A percentile compares a stretch with the other conserved stretches of the same genome.
Evolutionary conservation across 768 basidiomycete species (phyloP).

Genomic region (Suillus tomentosus): DNA sequence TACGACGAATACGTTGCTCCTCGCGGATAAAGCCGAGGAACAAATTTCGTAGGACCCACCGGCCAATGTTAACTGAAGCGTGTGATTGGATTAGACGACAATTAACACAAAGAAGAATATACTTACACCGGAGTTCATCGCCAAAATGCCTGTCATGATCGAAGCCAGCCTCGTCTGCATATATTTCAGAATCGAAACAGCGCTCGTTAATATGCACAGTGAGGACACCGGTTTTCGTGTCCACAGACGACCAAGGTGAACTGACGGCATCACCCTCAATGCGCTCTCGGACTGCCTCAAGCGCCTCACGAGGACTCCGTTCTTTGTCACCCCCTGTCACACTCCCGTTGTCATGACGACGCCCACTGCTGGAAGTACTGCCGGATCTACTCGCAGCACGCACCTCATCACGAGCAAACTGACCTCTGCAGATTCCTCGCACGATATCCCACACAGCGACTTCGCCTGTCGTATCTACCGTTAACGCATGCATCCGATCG

Average conservation of each 20-base stretch:
- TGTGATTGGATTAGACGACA: conserved; percentile 12
- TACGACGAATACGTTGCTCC: conserved; percentile 50
- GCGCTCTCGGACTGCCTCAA: conserved; percentile 85
- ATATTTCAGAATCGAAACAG: conserved; percentile 94
- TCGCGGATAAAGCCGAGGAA: conserved; percentile 79
- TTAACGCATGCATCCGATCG: conserved; percentile 87
- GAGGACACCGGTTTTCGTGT: conserved; percentile 88
- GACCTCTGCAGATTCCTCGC: conserved; percentile 71
- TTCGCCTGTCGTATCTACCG: conserved; percentile 85
- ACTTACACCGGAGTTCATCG: conserved; percentile 83
- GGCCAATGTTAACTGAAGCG: conserved; percentile 81
- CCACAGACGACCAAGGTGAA: conserved; percentile 81
- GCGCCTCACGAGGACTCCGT: conserved; percentile 74
- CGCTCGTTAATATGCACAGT: conserved; percentile 85
- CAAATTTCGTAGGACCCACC: conserved; percentile 86
- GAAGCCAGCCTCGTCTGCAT: conserved; percentile 88
- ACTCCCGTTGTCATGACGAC: conserved; percentile 34
- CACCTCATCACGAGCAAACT: conserved; percentile 67
- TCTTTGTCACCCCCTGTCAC: conserved; percentile 42
- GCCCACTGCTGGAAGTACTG: conserved; percentile 43
- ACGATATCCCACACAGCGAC: conserved; percentile 95
- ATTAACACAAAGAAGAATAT: conserved; percentile 7
- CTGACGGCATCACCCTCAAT: conserved; percentile 96
- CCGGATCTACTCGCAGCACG: conserved; percentile 53
- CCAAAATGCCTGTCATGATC: conserved; percentile 57